phyloP scores from a whole-genome alignment of 2,329 filamentous ascomycete species.

The Pseudogymnoascus sp. region DNA sequence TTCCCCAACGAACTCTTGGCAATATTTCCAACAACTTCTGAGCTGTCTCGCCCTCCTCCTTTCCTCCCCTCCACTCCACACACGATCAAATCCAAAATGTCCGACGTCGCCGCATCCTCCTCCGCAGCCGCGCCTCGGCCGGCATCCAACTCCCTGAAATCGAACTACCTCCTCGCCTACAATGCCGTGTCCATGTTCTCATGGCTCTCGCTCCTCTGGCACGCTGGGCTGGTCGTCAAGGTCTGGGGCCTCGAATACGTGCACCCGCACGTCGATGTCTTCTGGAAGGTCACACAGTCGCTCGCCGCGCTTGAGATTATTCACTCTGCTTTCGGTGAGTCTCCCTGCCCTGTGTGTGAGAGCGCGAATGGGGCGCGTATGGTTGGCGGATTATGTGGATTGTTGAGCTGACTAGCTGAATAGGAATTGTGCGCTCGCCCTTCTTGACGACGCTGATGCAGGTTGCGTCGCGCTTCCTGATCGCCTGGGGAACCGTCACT shows the following conservation, averaged over 20 bases:
- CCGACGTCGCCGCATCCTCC: neutral
- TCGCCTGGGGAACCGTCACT: constrained; percentile 78
- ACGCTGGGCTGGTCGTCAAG: constrained; percentile 49
- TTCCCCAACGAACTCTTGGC: constrained; percentile 4
- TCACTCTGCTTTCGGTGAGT: constrained; percentile 67
- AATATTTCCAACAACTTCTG: neutral
- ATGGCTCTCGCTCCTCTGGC: constrained; percentile 69
- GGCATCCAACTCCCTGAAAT: constrained; percentile 39
- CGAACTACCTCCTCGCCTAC: constrained; percentile 73
- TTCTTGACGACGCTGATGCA: constrained; percentile 83
- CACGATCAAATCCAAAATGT: neutral
- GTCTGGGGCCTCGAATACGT: constrained; percentile 49
- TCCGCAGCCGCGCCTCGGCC: neutral
- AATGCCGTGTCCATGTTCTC: constrained; percentile 69
- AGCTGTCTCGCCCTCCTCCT: neutral
- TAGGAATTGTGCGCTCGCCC: constrained; percentile 78
- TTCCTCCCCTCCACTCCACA: neutral
- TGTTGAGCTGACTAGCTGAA: constrained; percentile 12
- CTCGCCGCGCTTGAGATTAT: constrained; percentile 74
- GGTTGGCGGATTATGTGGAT: neutral
- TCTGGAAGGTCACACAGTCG: constrained; percentile 74
- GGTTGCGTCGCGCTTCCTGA: constrained; percentile 75
- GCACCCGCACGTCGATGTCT: constrained; percentile 54
- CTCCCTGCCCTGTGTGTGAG: neutral
- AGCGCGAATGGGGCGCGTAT: neutral